Conservation (phyloP, 768 basidiomycete species). For the Boletus reticulatus region DNA sequence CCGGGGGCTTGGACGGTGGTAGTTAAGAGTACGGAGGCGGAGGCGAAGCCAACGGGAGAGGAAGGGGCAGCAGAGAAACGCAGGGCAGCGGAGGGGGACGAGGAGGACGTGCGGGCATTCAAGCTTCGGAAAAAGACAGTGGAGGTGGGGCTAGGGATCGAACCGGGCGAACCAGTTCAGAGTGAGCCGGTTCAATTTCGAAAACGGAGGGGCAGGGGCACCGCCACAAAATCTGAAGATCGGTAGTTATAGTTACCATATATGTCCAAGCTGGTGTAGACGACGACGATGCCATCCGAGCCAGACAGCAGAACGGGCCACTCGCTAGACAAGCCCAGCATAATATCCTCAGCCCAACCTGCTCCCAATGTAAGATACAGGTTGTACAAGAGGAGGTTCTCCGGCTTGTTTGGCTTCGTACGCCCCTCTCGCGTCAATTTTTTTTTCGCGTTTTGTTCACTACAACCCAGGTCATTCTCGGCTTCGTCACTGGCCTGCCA, state of each 20-base stretch:
- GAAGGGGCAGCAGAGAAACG: conserved; percentile 36
- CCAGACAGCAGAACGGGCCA: neutral
- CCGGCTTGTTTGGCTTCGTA: conserved; percentile 63
- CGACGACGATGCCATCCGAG: neutral
- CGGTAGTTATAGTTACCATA: too few species aligned
- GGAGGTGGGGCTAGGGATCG: conserved; percentile 52
- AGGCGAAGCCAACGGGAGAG: neutral
- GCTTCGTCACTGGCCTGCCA: conserved; percentile 60
- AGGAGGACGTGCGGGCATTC: conserved; percentile 53
- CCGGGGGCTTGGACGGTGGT: conserved; percentile 81
- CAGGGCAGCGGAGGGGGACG: conserved; percentile 42
- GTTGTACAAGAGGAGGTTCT: conserved; percentile 68
- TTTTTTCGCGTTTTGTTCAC: neutral
- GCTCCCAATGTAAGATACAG: conserved; percentile 39
- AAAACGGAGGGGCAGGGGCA: conserved; percentile 12
- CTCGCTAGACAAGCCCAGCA: neutral
- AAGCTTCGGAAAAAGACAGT: conserved; percentile 67
- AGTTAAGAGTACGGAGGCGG: conserved; percentile 7
- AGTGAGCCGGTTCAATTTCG: conserved; percentile 19
- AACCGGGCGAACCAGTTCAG: conserved; percentile 13
- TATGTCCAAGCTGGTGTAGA: too few species aligned
- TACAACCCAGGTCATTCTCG: conserved; percentile 51
- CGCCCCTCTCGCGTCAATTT: neutral
- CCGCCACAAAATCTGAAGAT: neutral
- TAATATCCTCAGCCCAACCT: neutral